phyloP scores from a whole-genome alignment of 805 yeast species.

The Ogataea ramenticola region DNA sequence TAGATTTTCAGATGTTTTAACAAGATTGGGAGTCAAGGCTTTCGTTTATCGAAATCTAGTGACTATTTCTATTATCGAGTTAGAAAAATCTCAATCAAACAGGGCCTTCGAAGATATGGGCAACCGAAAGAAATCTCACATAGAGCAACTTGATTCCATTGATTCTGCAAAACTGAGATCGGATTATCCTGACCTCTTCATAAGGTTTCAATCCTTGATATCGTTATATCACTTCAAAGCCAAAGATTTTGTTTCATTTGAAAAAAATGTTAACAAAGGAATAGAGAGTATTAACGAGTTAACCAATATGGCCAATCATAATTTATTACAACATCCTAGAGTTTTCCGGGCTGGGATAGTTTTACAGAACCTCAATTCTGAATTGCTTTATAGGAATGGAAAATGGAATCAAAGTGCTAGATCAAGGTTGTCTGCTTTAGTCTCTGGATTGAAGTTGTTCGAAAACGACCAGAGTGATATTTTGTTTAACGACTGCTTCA shows the following conservation, averaged over 20 bases:
- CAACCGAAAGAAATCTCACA: background rate
- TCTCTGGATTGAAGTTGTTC: background rate
- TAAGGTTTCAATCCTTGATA: background rate
- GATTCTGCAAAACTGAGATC: background rate
- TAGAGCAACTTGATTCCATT: background rate
- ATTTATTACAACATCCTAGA: background rate
- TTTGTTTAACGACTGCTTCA: background rate
- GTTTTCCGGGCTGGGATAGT: background rate
- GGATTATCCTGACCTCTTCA: background rate
- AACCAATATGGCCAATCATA: background rate
- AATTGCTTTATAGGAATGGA: background rate
- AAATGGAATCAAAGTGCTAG: background rate
- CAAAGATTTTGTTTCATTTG: background rate
- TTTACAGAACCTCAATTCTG: background rate
- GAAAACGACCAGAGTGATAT: background rate
- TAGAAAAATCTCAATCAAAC: too few relatives aligned
- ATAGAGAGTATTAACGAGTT: background rate
- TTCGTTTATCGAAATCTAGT: background rate
- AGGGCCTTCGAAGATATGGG: too few relatives aligned
- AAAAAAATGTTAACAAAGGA: background rate
- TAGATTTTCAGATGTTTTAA: background rate
- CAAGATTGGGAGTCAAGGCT: background rate
- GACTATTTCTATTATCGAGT: background rate
- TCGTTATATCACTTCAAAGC: background rate
- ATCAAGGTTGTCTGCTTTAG: background rate